Conservation (phyloP, 305 asterid species). For the Stenogyne calaminthoides region DNA sequence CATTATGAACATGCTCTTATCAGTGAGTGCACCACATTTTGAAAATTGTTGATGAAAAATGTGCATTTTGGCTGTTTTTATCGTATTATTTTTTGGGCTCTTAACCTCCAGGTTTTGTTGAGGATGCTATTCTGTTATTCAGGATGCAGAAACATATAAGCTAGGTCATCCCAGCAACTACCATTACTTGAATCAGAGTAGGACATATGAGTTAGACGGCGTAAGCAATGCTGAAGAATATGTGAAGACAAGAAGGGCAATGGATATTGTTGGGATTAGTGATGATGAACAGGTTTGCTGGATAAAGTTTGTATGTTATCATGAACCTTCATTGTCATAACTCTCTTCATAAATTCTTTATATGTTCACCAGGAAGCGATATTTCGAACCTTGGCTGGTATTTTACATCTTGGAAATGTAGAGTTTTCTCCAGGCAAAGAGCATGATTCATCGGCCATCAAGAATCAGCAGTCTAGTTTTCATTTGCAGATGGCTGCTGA, state of each 20-base stretch:
- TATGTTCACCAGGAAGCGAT: conserved; percentile 74
- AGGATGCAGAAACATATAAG: conserved; percentile 89
- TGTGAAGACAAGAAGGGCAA: conserved; percentile 89
- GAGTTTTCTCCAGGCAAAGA: conserved; percentile 94
- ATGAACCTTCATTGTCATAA: conserved; percentile 17
- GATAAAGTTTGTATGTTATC: conserved; percentile 8
- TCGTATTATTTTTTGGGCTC: conserved; percentile 10
- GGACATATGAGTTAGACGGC: conserved; percentile 82
- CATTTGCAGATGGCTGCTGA: conserved; percentile 91
- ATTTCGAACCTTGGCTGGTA: conserved; percentile 97
- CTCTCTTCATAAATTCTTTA: conserved; percentile 23
- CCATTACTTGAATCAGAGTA: conserved; percentile 96
- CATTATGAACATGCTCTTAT: conserved; percentile 9
- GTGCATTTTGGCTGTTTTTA: conserved; percentile 18
- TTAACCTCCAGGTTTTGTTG: conserved; percentile 26
- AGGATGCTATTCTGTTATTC: conserved; percentile 39
- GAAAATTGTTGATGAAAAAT: conserved; percentile 16
- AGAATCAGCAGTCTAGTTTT: conserved; percentile 71
- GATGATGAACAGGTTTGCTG: conserved; percentile 82
- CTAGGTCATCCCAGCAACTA: conserved; percentile 85
- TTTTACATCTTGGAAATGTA: conserved; percentile 90
- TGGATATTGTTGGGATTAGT: conserved; percentile 95
- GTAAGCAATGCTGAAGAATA: conserved; percentile 93
- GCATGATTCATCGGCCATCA: conserved; percentile 85
- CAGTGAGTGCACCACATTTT: conserved; percentile 19